A percentile compares a stretch with the other conserved stretches of the same genome.
Evolutionary conservation across 805 yeast species (phyloP).

Genomic region (Candida corydali): DNA sequence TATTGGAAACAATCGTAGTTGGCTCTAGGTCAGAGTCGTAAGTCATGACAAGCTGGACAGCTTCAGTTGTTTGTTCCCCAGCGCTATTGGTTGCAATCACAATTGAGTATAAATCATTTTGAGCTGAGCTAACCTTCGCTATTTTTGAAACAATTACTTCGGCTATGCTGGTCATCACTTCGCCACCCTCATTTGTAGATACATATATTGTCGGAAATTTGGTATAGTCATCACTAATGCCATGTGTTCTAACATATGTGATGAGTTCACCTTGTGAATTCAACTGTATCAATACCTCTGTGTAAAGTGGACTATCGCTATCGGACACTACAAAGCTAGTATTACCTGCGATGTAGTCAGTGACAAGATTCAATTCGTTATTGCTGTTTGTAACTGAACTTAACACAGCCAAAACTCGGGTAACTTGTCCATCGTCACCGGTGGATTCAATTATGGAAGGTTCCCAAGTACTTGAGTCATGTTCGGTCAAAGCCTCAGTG

Average conservation of each 20-base stretch:
- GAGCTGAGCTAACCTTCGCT: background rate
- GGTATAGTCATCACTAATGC: background rate
- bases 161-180: background rate
- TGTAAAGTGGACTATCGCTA: background rate
- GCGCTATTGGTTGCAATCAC: conserved; percentile 9
- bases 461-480: too few relatives aligned
- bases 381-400: background rate
- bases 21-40: background rate
- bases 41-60: conserved; percentile 8
- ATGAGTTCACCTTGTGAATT: background rate
- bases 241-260: background rate
- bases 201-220: background rate
- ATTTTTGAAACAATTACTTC: background rate
- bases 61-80: conserved; percentile 10
- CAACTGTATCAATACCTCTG: background rate
- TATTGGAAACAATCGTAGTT: background rate
- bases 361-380: background rate
- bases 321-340: background rate
- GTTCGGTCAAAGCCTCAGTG: too few relatives aligned
- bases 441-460: conserved; percentile 10
- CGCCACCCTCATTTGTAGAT: background rate
- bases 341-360: background rate
- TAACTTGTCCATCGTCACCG: conserved; percentile 7
- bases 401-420: background rate
- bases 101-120: background rate